These are phyloP conservation scores for Ormosia emarginata DNA, from an alignment of 306 rosid species.

Conservation along the genomic window DNA sequence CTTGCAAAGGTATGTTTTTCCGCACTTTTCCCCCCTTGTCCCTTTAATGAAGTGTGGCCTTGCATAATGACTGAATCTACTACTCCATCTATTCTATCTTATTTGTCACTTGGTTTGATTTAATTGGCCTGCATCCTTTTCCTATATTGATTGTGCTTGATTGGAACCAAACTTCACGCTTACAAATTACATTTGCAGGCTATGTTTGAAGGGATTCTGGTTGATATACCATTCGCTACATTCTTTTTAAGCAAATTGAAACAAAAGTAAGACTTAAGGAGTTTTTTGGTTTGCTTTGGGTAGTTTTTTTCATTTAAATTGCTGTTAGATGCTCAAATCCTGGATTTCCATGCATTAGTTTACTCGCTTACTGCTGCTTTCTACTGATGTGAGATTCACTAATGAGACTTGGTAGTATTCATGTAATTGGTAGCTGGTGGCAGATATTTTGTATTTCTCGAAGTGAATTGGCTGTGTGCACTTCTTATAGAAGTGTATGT, in stretches of 20 bases:
- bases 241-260: slow-evolving; percentile 96
- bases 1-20: slow-evolving; percentile 75
- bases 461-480: background rate
- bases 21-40: background rate
- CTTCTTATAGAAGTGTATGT: background rate
- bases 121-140: background rate
- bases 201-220: slow-evolving; percentile 98
- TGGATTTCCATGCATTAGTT: background rate
- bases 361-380: background rate
- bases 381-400: background rate
- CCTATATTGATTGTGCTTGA: background rate
- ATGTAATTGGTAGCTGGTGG: background rate
- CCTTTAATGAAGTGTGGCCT: background rate
- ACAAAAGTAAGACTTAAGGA: slow-evolving; percentile 70
- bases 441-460: background rate
- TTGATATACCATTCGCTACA: slow-evolving; percentile 95
- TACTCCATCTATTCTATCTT: background rate
- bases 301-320: slow-evolving; percentile 9
- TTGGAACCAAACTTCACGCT: background rate
- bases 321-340: slow-evolving; percentile 14
- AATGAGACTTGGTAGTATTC: slow-evolving; percentile 7
- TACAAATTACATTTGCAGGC: slow-evolving; percentile 55
- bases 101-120: background rate
- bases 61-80: background rate
- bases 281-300: slow-evolving; percentile 20